These are phyloP conservation scores for Bacidia gigantensis DNA, from an alignment of 495 filamentous ascomycete species.

Conservation along the genomic window DNA sequence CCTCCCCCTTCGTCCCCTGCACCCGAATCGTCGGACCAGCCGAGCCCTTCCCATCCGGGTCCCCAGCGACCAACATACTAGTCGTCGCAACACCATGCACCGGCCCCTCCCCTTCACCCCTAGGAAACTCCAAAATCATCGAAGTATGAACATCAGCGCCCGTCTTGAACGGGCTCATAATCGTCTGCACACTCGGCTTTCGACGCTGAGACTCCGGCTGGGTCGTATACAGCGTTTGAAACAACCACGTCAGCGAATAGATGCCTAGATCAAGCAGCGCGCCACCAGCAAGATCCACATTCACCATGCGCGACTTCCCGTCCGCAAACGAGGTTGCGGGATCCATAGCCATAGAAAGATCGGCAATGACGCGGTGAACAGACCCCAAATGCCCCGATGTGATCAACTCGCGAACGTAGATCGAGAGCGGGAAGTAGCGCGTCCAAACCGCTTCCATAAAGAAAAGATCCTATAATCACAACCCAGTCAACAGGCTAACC, in stretches of 20 bases:
- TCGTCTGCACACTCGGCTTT: conserved; percentile 45
- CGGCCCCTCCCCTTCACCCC: conserved; percentile 29
- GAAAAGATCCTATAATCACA: conserved; percentile 45
- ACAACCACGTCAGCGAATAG: conserved; percentile 85
- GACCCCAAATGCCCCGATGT: conserved; percentile 56
- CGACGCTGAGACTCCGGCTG: conserved; percentile 42
- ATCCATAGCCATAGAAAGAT: conserved; percentile 42
- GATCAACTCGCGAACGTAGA: conserved; percentile 61
- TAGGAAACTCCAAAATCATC: conserved; percentile 66
- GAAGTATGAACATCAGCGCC: conserved; percentile 75
- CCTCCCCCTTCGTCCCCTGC: conserved; percentile 74
- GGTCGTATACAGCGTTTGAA: conserved; percentile 78
- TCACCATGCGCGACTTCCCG: conserved; percentile 66
- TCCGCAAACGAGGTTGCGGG: conserved; percentile 35
- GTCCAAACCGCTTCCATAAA: conserved; percentile 98
- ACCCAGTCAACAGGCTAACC: background rate
- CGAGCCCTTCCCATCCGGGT: conserved; percentile 48
- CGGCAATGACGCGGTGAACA: conserved; percentile 63
- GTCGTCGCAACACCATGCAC: conserved; percentile 71
- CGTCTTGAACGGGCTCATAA: conserved; percentile 63
- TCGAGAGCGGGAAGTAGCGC: conserved; percentile 70
- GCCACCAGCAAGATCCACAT: conserved; percentile 74
- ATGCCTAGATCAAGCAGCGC: conserved; percentile 75
- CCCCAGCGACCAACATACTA: conserved; percentile 49
- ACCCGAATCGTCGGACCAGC: conserved; percentile 63